Base-by-base conservation (phyloP, 768 basidiomycete species). In the Mycena polygramma region DNA sequence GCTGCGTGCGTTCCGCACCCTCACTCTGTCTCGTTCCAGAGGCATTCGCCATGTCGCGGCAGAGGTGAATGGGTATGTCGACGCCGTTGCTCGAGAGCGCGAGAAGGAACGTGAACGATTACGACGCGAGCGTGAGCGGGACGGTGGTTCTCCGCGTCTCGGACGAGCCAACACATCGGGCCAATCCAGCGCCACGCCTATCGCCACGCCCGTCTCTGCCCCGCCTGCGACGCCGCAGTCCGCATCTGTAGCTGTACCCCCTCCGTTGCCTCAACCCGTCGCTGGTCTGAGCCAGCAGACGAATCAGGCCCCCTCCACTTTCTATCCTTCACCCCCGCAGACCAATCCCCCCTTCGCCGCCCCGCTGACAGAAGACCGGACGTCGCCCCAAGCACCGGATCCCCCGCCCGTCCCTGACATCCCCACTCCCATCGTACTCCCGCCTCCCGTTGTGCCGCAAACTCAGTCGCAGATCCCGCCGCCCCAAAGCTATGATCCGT, bases 41-140 rank as follows among this genome's bases (percentile, higher is more conserved):
- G 86, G 86, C 61, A 79, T 92, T 14, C 83, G 84, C 22, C 81
- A 79, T 7, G 85, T 91, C 8, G 92, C 91, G 2, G 76, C 82
- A 3, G 90, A 92, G 76, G 86, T 93, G 20, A 88, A 89, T 37
- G 83, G 83, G 2, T 95, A 93, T 74, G 92, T 95, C 8, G 94
- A 95, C 65, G 86, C 87, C 11, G 87, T 94, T 7, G 90, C 90
- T 5, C 88, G 88, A 71, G 94, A 95, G 74, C 84, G 94, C 20
- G 94, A 95, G 69, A 84, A 85, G 66, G 94, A 96, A 77, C 84
- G 93, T 8, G 93, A 67, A 45, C 55, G 73, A 77, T 35, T 83
- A 36, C 59, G 67, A 63, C 71, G 37, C 70, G 94, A 96, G 77
- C 85, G 93, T 9, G 93, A 94, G 67, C 71, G 41, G 73, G 72